These are phyloP conservation scores for Boletus fagicola DNA, from an alignment of 768 basidiomycete species.

Conservation along the genomic window DNA sequence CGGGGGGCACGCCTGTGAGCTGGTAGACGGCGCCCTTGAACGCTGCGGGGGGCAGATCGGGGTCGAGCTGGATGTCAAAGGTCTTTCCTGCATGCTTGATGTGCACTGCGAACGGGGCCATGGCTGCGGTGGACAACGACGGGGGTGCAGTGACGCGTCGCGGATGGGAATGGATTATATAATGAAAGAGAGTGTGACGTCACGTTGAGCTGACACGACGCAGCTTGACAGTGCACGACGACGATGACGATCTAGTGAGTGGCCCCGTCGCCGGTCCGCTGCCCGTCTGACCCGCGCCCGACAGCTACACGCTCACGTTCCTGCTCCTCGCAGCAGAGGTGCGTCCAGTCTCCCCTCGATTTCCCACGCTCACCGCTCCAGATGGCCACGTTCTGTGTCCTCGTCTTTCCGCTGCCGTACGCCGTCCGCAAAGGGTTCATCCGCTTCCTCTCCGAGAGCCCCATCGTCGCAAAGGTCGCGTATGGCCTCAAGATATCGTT, in stretches of 20 bases:
- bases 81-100: slow-evolving; percentile 90
- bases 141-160: slow-evolving; percentile 22
- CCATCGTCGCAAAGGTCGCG: slow-evolving; percentile 76
- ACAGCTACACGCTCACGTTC: slow-evolving; percentile 78
- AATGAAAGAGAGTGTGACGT: slow-evolving; percentile 26
- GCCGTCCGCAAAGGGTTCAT: slow-evolving; percentile 67
- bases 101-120: slow-evolving; percentile 72
- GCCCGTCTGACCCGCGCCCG: neutral
- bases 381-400: slow-evolving; percentile 82
- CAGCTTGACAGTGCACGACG: neutral
- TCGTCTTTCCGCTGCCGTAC: slow-evolving; percentile 86
- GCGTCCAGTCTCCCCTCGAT: neutral
- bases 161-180: slow-evolving; percentile 33
- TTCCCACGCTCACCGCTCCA: slow-evolving; percentile 24
- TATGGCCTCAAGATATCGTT: slow-evolving; percentile 94
- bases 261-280: fast-evolving
- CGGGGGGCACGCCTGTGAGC: slow-evolving; percentile 80
- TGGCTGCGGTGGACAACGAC: slow-evolving; percentile 27
- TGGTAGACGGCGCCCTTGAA: slow-evolving; percentile 87
- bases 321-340: slow-evolving; percentile 77
- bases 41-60: slow-evolving; percentile 59
- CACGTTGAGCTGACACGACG: slow-evolving; percentile 17
- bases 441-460: slow-evolving; percentile 64
- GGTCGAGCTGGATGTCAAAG: slow-evolving; percentile 68
- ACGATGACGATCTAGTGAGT: slow-evolving; percentile 51